Base-by-base conservation (phyloP, 2,329 filamentous ascomycete genomes). In the Aspergillus piperis region DNA sequence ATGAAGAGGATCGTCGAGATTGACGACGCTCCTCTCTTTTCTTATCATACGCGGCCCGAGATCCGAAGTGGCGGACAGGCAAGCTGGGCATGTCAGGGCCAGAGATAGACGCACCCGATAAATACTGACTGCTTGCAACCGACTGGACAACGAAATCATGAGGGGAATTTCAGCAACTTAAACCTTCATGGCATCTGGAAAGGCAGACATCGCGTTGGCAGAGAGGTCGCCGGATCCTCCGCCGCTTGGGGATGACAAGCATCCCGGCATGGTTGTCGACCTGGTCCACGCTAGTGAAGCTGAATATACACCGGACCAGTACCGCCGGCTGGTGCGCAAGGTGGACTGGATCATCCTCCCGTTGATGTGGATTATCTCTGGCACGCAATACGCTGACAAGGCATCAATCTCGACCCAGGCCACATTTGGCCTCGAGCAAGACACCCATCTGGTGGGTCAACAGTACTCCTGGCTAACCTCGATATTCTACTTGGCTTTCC, bases 281-380 rank as follows among this genome's bases (percentile, higher is more conserved):
- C 15, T 42, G 15, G 39, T 42, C 39, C 39, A 42, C 17, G 39
- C 39, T n/a, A 19, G 15, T 19, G 39, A 42, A 5, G 39, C 15
- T 8, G 39, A 42, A 42, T 42, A n/a, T 5, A 42, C 39, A 8
- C 39, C 39, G 15, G 39, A 8, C 7, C 39, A 42, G 39, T 42
- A 42, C 17, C 39, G 39, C 7, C 15, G 3, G 15, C 39, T 42
- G 3, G 7, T 42, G 15, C 39, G 39, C 15, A 42, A 42, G 39
- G 15, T 42, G 1, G 39, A 42, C 39, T 42, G 39, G 39, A 42
- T 42, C n/a, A 42, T 42, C 15, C 39, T 42, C 15, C 39, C 39
- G 11, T 17, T 42, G 39, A 42, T 42, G 39, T 42, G 39, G 39
- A 42, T 42, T n/a, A 19, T 42, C 7, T 42, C 39, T n/a, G 39